Percentiles rank a stretch among this genome's conserved stretches.
These are phyloP conservation scores for Nannochloris sp. DNA, from an alignment of 139 green algal species.

Conservation along the genomic window DNA sequence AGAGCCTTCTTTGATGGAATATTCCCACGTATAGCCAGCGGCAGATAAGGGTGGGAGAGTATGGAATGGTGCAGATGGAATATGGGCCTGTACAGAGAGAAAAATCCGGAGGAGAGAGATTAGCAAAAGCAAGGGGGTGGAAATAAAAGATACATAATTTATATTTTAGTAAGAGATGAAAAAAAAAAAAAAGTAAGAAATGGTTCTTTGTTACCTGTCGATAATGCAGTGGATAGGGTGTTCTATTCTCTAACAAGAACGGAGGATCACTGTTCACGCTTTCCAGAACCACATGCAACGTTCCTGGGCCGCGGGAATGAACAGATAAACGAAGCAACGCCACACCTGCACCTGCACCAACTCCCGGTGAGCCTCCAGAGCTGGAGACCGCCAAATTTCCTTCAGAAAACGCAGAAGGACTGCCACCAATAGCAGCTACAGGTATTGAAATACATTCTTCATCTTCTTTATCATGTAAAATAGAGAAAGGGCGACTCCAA, in stretches of 20 bases:
- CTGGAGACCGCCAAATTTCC: too few species aligned
- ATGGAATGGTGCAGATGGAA: constrained; percentile 32
- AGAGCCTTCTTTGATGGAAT: not conserved
- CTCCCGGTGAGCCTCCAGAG: too few species aligned
- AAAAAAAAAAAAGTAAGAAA: not conserved
- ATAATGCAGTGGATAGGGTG: constrained; percentile 40
- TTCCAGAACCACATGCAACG: constrained; percentile 43
- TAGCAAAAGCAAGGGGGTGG: constrained; percentile 38
- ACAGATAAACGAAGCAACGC: constrained; percentile 37
- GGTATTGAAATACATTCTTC: not conserved
- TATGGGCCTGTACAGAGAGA: constrained; percentile 20
- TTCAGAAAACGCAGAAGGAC: not conserved
- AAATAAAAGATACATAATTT: not conserved
- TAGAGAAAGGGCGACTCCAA: not conserved
- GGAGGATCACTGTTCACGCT: constrained; percentile 36
- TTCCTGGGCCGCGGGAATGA: constrained; percentile 32
- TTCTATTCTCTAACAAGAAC: constrained; percentile 58
- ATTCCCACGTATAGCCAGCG: constrained; percentile 23
- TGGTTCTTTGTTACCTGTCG: constrained; percentile 25
- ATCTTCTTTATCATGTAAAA: not conserved
- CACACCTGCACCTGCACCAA: constrained; percentile 5
- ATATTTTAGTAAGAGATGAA: not conserved
- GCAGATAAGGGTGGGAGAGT: constrained; percentile 38
- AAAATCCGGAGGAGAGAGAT: constrained; percentile 27
- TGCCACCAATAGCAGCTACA: not conserved